Conservation (phyloP, 352 stramenopile species). For the Phytophthora sansomeana region DNA sequence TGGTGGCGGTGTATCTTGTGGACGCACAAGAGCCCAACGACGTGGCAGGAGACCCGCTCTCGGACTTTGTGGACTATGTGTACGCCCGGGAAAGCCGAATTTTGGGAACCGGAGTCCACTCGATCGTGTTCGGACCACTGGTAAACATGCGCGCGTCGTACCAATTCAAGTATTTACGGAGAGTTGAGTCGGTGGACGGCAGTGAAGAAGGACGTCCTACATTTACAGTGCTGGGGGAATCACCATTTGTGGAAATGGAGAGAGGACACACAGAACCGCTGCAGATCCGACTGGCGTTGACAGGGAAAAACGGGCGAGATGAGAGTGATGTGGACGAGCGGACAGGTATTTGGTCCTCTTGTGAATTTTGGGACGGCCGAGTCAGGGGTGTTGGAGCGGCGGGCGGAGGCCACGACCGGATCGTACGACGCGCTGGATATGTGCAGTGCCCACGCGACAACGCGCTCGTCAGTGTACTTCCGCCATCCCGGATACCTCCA, state of each 20-base stretch:
- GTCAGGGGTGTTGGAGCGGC: conserved; percentile 13
- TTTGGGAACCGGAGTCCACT: not conserved
- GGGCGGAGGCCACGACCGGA: conserved; percentile 17
- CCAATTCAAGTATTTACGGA: conserved; percentile 36
- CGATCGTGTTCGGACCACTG: conserved; percentile 30
- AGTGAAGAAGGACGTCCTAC: conserved; percentile 2
- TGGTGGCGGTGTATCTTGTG: conserved; percentile 36
- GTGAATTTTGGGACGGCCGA: conserved; percentile 40
- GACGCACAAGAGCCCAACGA: conserved; percentile 25
- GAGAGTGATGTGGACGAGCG: conserved; percentile 57
- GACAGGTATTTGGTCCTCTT: conserved; percentile 31
- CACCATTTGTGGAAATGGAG: conserved; percentile 43
- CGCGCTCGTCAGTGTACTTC: conserved; percentile 26
- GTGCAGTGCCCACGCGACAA: conserved; percentile 33
- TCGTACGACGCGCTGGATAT: conserved; percentile 42
- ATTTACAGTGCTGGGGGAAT: conserved; percentile 36
- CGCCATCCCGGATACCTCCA: conserved; percentile 40
- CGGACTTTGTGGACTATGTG: conserved; percentile 39
- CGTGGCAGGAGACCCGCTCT: conserved; percentile 17
- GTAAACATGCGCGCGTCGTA: conserved; percentile 38
- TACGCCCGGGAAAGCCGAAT: conserved; percentile 24
- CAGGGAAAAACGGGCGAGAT: conserved; percentile 39
- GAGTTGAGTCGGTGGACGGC: conserved; percentile 12
- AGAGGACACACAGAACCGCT: conserved; percentile 41
- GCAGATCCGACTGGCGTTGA: conserved; percentile 48